These are phyloP conservation scores for Andrographis paniculata DNA, from an alignment of 305 asterid genomes.

Conservation along the genomic window DNA sequence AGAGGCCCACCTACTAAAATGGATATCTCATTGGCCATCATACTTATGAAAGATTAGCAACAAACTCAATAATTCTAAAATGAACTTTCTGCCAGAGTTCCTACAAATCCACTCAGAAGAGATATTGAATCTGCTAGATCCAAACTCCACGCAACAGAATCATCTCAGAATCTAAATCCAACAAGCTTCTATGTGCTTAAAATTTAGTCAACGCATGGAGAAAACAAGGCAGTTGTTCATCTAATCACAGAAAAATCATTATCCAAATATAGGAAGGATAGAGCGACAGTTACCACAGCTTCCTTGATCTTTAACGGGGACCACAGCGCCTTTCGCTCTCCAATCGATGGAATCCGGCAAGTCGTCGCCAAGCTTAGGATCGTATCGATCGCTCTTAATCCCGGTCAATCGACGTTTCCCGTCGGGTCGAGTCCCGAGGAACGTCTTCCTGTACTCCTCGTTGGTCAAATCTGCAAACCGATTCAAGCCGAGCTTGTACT, in stretches of 20 bases:
- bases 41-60: background rate
- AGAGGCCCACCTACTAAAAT: background rate
- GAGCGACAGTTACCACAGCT: conserved; percentile 39
- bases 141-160: background rate
- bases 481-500: conserved; percentile 47
- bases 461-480: conserved; percentile 55
- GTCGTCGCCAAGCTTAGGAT: conserved; percentile 29
- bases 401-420: conserved; percentile 21
- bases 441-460: conserved; percentile 45
- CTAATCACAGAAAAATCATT: background rate
- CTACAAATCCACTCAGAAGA: too few species aligned
- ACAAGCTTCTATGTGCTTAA: background rate
- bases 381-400: conserved; percentile 30
- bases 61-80: background rate
- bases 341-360: conserved; percentile 60
- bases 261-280: background rate
- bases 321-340: conserved; percentile 51
- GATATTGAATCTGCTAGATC: background rate
- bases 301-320: conserved; percentile 56
- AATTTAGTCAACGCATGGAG: background rate
- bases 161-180: background rate
- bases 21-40: background rate
- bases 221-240: background rate
- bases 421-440: conserved; percentile 31
- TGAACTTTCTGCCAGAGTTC: background rate